These are phyloP conservation scores for Penicillium diatomitis DNA, from an alignment of 495 filamentous ascomycete genomes.

Conservation along the genomic window DNA sequence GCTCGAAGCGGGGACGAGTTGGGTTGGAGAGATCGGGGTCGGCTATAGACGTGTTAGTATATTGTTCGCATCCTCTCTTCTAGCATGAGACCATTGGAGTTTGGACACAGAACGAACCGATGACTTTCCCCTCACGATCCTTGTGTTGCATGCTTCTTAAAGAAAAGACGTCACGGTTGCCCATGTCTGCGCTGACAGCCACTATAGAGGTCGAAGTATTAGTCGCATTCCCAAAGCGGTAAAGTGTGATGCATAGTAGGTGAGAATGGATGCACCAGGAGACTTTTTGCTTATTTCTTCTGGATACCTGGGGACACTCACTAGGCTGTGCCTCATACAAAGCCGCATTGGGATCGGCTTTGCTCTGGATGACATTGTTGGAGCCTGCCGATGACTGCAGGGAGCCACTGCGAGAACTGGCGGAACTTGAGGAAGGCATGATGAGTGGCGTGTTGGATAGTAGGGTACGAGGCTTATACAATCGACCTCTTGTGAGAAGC, in stretches of 20 bases:
- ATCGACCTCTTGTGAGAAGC: neutral
- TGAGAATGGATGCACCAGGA: no score
- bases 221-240: neutral
- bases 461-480: neutral
- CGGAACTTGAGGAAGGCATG: conserved; percentile 19
- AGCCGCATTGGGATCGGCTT: conserved; percentile 80
- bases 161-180: conserved; percentile 37
- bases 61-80: conserved; percentile 16
- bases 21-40: conserved; percentile 45
- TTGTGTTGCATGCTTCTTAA: conserved; percentile 67
- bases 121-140: conserved; percentile 72
- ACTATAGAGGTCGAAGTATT: conserved; percentile 4
- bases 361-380: conserved; percentile 58
- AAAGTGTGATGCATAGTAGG: neutral
- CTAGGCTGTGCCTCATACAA: conserved; percentile 78
- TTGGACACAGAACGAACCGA: conserved; percentile 46
- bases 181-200: conserved; percentile 10
- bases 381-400: conserved; percentile 19
- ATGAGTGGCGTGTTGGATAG: neutral
- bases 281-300: no score
- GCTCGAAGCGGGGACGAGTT: conserved; percentile 76
- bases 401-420: conserved; percentile 22
- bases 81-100: neutral
- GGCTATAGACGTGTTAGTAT: conserved; percentile 12
- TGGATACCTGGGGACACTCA: conserved; percentile 35